A percentile compares a stretch with the other conserved stretches of the same genome.
These are phyloP conservation scores for Peribolospora kevripleyi DNA, from an alignment of 768 basidiomycete genomes.

Conservation along the genomic window DNA sequence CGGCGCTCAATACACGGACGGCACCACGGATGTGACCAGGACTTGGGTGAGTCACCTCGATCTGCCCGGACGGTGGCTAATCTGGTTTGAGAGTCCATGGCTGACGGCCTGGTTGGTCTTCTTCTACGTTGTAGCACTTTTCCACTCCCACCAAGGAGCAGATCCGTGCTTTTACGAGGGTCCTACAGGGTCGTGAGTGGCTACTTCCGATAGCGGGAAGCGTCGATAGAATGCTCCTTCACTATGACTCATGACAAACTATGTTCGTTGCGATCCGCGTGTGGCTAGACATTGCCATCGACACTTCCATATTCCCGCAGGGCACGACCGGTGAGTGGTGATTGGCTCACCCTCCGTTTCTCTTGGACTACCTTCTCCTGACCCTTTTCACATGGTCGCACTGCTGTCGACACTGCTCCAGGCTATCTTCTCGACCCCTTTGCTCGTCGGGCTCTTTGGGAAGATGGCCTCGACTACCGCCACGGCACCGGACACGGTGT, in stretches of 20 bases:
- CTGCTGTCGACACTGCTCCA: not conserved
- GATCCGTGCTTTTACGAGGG: constrained; percentile 68
- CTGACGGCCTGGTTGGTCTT: too few species aligned
- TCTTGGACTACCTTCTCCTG: constrained; percentile 8
- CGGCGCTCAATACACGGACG: constrained; percentile 66
- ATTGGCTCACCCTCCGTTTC: too few species aligned
- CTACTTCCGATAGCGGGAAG: not conserved
- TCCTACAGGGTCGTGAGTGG: constrained; percentile 31
- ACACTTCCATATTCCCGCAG: constrained; percentile 54
- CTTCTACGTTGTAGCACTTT: constrained; percentile 38
- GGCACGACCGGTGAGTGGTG: constrained; percentile 20
- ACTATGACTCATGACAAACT: too few species aligned
- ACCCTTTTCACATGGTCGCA: too few species aligned
- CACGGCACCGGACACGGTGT: constrained; percentile 59
- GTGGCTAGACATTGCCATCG: constrained; percentile 44
- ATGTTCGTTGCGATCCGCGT: too few species aligned
- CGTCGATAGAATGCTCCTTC: too few species aligned
- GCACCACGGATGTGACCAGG: constrained; percentile 83
- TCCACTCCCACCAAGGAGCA: constrained; percentile 60
- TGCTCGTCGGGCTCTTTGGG: constrained; percentile 13
- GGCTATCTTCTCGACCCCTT: constrained; percentile 4
- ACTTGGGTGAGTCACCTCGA: constrained; percentile 37
- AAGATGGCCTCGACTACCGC: constrained; percentile 19
- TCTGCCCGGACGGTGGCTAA: not conserved
- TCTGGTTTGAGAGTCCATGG: not conserved